Evolutionary conservation across 306 rosid genomes (phyloP).

Genomic region (Pterocarpus macrocarpus): DNA sequence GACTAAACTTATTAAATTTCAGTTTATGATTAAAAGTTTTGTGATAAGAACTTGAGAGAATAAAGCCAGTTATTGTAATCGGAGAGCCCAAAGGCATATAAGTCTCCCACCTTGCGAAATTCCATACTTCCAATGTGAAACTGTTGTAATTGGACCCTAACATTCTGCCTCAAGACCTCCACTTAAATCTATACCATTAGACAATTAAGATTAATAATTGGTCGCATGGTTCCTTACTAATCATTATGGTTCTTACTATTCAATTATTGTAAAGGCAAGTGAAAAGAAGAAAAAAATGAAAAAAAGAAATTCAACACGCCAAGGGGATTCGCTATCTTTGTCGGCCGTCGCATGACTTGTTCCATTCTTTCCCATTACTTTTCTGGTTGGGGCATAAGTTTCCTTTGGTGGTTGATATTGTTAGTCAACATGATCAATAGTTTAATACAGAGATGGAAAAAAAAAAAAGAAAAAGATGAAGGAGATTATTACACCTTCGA

Average conservation of each 20-base stretch:
- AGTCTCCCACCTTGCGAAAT: too few relatives aligned
- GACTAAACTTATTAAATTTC: not conserved
- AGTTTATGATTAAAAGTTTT: not conserved
- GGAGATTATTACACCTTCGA: not conserved
- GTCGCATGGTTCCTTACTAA: slow-evolving; percentile 32
- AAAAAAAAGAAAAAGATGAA: not conserved
- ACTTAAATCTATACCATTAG: not conserved
- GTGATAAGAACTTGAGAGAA: too few relatives aligned
- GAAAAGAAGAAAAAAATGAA: not conserved
- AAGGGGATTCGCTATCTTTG: not conserved
- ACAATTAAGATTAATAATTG: slow-evolving; percentile 7
- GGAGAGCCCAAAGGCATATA: too few relatives aligned
- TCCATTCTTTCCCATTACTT: not conserved
- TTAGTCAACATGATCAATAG: not conserved
- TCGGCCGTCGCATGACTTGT: slow-evolving; percentile 16
- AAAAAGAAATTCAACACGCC: not conserved
- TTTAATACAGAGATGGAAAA: not conserved
- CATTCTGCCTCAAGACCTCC: not conserved
- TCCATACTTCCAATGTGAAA: too few relatives aligned
- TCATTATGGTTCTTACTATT: slow-evolving; percentile 31
- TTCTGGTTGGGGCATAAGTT: slow-evolving; percentile 2
- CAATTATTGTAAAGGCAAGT: slow-evolving; percentile 28
- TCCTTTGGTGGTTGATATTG: not conserved
- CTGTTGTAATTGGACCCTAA: too few relatives aligned
- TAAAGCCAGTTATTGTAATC: too few relatives aligned